Conservation (phyloP, 1,139 yeast species). For the Geotrichum carabidarum region DNA sequence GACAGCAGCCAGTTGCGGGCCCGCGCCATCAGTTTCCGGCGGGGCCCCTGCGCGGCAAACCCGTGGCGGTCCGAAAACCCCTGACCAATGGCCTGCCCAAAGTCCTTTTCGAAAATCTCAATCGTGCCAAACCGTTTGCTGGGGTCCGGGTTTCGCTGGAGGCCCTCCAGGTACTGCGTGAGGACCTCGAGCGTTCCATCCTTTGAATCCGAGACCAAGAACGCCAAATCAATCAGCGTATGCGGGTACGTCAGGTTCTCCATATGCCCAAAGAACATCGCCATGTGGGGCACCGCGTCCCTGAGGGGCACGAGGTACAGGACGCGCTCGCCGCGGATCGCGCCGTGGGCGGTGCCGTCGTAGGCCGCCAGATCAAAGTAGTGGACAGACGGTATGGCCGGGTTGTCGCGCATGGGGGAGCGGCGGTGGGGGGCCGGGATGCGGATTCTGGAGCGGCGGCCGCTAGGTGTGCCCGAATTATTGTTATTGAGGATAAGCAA, state of each 20-base stretch:
- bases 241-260: slow-evolving; percentile 60
- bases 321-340: slow-evolving; percentile 55
- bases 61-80: slow-evolving; percentile 82
- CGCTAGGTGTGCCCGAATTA: not conserved
- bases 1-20: slow-evolving; percentile 68
- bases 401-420: slow-evolving; percentile 27
- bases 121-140: slow-evolving; percentile 55
- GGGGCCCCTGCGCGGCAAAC: slow-evolving; percentile 67
- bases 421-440: not conserved
- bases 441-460: too few relatives aligned
- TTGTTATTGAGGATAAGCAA: not conserved
- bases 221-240: slow-evolving; percentile 58
- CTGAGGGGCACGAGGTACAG: slow-evolving; percentile 63
- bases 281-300: slow-evolving; percentile 64
- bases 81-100: slow-evolving; percentile 67
- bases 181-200: slow-evolving; percentile 59
- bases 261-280: slow-evolving; percentile 61
- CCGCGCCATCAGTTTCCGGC: slow-evolving; percentile 67
- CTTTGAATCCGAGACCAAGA: slow-evolving; percentile 59
- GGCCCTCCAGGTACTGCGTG: slow-evolving; percentile 42
- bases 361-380: slow-evolving; percentile 52
- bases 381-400: slow-evolving; percentile 42
- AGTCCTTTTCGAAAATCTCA: slow-evolving; percentile 57
- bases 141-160: slow-evolving; percentile 54
- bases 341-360: slow-evolving; percentile 51